Evolutionary conservation across 2,329 filamentous ascomycete genomes (phyloP).

Genomic region (Ascochyta fabae): DNA sequence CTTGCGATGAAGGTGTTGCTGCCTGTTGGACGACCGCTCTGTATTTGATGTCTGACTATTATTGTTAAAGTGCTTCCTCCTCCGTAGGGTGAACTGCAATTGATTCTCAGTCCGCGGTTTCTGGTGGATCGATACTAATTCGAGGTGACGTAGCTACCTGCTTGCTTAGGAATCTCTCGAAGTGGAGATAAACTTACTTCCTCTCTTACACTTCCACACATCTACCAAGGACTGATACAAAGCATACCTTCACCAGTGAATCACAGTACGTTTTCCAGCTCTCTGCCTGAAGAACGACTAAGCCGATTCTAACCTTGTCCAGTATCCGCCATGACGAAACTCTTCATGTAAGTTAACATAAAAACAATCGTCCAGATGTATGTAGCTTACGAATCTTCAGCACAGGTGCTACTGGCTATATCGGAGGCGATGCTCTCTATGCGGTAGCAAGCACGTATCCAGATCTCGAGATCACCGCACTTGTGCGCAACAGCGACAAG

Average conservation of each 20-base stretch:
- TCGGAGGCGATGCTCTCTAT: slow-evolving; percentile 41
- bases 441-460: slow-evolving; percentile 54
- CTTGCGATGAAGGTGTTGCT: neutral
- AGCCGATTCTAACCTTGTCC: neutral
- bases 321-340: slow-evolving; percentile 30
- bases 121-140: neutral
- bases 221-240: neutral
- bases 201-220: neutral
- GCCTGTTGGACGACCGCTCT: neutral
- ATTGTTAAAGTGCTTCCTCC: neutral
- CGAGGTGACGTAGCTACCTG: slow-evolving; percentile 12
- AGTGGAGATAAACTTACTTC: neutral
- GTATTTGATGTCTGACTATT: neutral
- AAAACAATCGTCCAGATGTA: neutral
- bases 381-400: slow-evolving; percentile 16
- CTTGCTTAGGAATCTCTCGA: slow-evolving; percentile 6
- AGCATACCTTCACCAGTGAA: neutral
- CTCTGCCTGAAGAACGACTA: neutral
- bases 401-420: slow-evolving; percentile 44
- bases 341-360: slow-evolving; percentile 32
- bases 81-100: neutral
- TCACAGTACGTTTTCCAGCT: neutral
- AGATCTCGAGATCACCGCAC: slow-evolving; percentile 57
- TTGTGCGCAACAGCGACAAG: slow-evolving; percentile 58
- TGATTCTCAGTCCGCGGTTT: neutral